Percentiles rank a stretch among this genome's conserved stretches.
phyloP scores from a whole-genome alignment of 2,329 filamentous ascomycete species.

The Sporothrix phasma region DNA sequence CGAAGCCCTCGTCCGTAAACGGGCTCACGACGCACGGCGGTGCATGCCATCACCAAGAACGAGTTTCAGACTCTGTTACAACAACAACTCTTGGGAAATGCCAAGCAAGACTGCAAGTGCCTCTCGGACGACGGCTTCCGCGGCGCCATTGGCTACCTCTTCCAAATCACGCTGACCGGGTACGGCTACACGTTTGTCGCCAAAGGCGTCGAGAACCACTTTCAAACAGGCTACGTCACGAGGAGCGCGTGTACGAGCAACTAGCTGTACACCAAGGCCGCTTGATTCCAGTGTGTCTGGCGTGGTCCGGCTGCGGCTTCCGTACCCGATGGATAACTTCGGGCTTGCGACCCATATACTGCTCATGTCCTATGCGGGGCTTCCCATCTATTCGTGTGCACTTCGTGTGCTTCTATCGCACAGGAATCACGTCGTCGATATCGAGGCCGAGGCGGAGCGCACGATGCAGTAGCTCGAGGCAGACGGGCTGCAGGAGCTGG shows the following conservation, averaged over 20 bases:
- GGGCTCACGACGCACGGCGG: background rate
- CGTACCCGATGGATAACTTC: constrained; percentile 11
- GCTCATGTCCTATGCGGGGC: constrained; percentile 19
- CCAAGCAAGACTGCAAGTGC: constrained; percentile 12
- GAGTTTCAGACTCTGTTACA: constrained; percentile 8
- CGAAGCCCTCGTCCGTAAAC: background rate
- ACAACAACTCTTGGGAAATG: constrained; percentile 11
- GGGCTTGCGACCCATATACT: constrained; percentile 17
- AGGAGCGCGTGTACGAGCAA: constrained; percentile 12
- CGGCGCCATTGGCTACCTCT: constrained; percentile 15
- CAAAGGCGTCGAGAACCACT: constrained; percentile 10
- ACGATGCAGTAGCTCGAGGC: constrained; percentile 7
- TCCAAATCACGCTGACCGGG: constrained; percentile 14
- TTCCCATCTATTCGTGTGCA: background rate
- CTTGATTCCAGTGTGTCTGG: constrained; percentile 14
- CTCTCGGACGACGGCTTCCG: background rate
- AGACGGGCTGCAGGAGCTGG: constrained; percentile 8
- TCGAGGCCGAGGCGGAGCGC: constrained; percentile 10
- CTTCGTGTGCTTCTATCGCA: background rate
- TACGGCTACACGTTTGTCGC: constrained; percentile 15
- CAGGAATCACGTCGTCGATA: background rate
- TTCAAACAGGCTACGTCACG: constrained; percentile 4
- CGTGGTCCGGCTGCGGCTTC: constrained; percentile 10
- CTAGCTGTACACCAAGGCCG: constrained; percentile 9
- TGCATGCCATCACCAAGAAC: constrained; percentile 7